Evolutionary conservation across 116 monocot species (phyloP).

Genomic region (Cymodocea nodosa): DNA sequence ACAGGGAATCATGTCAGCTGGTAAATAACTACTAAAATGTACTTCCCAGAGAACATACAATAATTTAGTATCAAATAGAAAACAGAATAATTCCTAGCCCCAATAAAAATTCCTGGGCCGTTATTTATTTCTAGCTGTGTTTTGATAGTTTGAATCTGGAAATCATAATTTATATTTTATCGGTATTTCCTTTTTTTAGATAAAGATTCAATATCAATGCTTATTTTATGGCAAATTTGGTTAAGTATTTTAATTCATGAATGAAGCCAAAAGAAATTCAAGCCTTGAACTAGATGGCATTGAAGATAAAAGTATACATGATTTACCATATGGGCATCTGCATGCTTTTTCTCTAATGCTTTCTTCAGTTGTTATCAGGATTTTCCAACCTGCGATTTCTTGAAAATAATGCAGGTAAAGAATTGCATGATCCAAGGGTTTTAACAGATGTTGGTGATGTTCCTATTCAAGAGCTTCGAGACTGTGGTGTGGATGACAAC

Average conservation of each 20-base stretch:
- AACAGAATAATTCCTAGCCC: too few species aligned
- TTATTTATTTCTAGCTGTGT: too few species aligned
- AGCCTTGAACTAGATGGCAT: background rate
- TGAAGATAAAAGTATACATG: background rate
- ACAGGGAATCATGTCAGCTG: too few species aligned
- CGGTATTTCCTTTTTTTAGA: too few species aligned
- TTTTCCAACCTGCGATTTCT: background rate
- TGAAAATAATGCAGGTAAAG: conserved; percentile 48
- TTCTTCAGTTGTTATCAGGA: background rate
- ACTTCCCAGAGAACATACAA: too few species aligned
- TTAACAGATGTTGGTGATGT: conserved; percentile 97
- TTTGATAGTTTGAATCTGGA: too few species aligned
- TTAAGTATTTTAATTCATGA: conserved; percentile 2
- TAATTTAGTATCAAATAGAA: too few species aligned
- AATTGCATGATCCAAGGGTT: conserved; percentile 83
- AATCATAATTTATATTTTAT: too few species aligned
- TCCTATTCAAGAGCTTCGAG: conserved; percentile 90
- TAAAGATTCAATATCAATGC: too few species aligned
- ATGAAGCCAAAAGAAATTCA: background rate
- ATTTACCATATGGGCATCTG: background rate
- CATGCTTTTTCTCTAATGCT: background rate
- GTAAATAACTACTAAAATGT: too few species aligned
- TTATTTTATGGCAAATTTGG: too few species aligned
- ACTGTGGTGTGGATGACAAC: conserved; percentile 85
- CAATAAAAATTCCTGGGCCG: too few species aligned